Conservation (phyloP, 139 green algal species). For the Tetradesmus lagerheimii region DNA sequence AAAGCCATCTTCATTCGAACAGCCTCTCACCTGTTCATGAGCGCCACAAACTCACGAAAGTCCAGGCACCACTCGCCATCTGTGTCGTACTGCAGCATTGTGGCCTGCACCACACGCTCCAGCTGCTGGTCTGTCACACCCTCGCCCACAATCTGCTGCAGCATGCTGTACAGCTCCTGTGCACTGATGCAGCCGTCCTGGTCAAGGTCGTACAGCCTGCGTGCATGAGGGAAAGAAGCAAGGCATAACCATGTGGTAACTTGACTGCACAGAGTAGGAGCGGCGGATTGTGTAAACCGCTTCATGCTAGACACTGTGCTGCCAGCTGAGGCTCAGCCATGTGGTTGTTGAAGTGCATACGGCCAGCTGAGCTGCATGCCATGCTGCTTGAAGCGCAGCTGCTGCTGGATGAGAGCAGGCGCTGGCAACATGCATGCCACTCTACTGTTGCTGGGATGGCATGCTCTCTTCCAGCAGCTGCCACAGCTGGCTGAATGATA, state of each 20-base stretch:
- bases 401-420: too few species aligned
- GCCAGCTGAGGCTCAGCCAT: too few species aligned
- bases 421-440: neutral
- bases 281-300: too few species aligned
- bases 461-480: neutral
- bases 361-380: too few species aligned
- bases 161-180: slow-evolving; percentile 51
- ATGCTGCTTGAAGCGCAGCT: too few species aligned
- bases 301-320: too few species aligned
- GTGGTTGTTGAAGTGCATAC: too few species aligned
- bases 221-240: slow-evolving; percentile 50
- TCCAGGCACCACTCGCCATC: slow-evolving; percentile 54
- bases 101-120: slow-evolving; percentile 49
- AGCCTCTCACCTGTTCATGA: slow-evolving; percentile 35
- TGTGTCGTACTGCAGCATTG: slow-evolving; percentile 45
- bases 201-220: slow-evolving; percentile 58
- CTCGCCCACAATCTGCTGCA: slow-evolving; percentile 48
- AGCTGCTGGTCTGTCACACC: slow-evolving; percentile 48
- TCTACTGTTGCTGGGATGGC: neutral
- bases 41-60: slow-evolving; percentile 46
- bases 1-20: too few species aligned
- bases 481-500: neutral
- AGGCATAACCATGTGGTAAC: neutral
- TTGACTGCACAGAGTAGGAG: too few species aligned
- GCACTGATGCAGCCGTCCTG: slow-evolving; percentile 53